Conservation (phyloP, 495 filamentous ascomycete species). For the Xylaria telfairii region DNA sequence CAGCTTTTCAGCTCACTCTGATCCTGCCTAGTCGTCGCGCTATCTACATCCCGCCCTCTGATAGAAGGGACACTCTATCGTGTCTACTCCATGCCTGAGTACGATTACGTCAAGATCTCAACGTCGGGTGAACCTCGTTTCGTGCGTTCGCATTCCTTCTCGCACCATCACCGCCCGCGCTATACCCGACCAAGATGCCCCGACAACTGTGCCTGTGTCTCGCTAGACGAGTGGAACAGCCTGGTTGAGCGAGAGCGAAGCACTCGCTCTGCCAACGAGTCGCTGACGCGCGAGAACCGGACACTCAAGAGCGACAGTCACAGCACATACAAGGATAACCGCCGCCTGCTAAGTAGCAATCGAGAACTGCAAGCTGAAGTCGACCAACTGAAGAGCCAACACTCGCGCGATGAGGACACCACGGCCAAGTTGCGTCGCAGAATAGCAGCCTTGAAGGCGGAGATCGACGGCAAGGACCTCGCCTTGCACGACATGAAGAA, state of each 20-base stretch:
- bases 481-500: slow-evolving; percentile 26
- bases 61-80: slow-evolving; percentile 24
- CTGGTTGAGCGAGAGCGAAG: slow-evolving; percentile 31
- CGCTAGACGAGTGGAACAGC: slow-evolving; percentile 34
- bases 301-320: slow-evolving; percentile 32
- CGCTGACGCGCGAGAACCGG: slow-evolving; percentile 33
- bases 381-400: slow-evolving; percentile 11
- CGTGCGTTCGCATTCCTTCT: slow-evolving; percentile 33
- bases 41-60: slow-evolving; percentile 16
- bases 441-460: slow-evolving; percentile 26
- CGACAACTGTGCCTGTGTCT: slow-evolving; percentile 37
- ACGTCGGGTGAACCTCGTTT: slow-evolving; percentile 25
- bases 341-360: slow-evolving; percentile 27
- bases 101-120: slow-evolving; percentile 26
- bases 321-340: slow-evolving; percentile 19
- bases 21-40: slow-evolving; percentile 23
- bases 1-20: slow-evolving; percentile 8
- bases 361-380: slow-evolving; percentile 17
- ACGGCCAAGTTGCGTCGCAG: slow-evolving; percentile 20
- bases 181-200: slow-evolving; percentile 28
- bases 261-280: slow-evolving; percentile 23
- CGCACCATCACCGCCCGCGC: slow-evolving; percentile 29
- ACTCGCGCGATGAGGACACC: slow-evolving; percentile 28
- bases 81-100: slow-evolving; percentile 32
- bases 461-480: slow-evolving; percentile 30